phyloP scores from a whole-genome alignment of 225 moss, liverwort and hornwort genomes.

The Climacium dendroides region DNA sequence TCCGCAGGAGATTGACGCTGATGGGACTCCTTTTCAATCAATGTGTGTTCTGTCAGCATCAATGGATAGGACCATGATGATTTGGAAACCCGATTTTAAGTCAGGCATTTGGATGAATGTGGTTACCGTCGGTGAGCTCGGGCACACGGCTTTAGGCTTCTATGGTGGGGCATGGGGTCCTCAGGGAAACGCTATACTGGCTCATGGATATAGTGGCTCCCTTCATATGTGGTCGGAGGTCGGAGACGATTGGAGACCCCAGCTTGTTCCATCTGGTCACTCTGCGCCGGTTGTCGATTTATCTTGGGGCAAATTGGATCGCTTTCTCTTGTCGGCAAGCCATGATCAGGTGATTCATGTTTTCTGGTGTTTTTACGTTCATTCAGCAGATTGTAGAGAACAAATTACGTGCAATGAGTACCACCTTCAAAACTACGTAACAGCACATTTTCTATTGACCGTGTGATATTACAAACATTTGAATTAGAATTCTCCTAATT shows the following conservation, averaged over 20 bases:
- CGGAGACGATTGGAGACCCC: constrained; percentile 70
- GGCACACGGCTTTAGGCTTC: constrained; percentile 86
- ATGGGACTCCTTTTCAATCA: constrained; percentile 14
- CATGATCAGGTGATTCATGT: constrained; percentile 65
- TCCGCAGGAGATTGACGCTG: constrained; percentile 2
- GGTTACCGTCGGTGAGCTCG: constrained; percentile 91
- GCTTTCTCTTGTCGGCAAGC: constrained; percentile 81
- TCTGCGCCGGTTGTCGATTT: constrained; percentile 73
- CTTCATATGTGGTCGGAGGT: constrained; percentile 74
- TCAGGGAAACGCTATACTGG: constrained; percentile 67
- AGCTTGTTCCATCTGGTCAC: constrained; percentile 85
- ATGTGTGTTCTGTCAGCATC: constrained; percentile 90
- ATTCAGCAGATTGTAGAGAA: background rate
- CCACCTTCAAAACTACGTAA: background rate
- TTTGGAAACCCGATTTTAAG: constrained; percentile 69
- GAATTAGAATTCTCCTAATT: background rate
- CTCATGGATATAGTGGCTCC: constrained; percentile 90
- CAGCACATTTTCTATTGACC: background rate
- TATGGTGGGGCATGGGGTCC: constrained; percentile 87
- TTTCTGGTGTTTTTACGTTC: background rate
- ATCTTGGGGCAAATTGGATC: constrained; percentile 72
- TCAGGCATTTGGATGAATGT: constrained; percentile 96
- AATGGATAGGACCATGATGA: constrained; percentile 99
- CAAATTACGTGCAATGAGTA: background rate
- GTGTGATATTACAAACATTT: background rate